Percentiles rank a stretch among this genome's conserved stretches.
These are phyloP conservation scores for Penicillium manginii DNA, from an alignment of 495 filamentous ascomycete species.

Conservation along the genomic window DNA sequence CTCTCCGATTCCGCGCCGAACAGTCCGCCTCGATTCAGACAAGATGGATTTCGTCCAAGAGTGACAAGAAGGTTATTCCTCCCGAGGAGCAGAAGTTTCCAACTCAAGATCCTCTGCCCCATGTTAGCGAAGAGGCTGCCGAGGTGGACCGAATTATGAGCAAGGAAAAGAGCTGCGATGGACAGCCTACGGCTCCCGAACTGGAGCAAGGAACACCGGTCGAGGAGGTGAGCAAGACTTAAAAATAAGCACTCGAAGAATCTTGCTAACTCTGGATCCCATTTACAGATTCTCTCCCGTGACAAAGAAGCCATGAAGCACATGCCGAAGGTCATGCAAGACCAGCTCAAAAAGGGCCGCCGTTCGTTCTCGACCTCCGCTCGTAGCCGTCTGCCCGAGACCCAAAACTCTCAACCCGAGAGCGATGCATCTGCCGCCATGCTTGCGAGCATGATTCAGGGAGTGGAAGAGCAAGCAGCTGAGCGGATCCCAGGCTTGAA, in stretches of 20 bases:
- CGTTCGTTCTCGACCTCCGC: conserved; percentile 64
- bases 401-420: conserved; percentile 16
- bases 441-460: conserved; percentile 44
- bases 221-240: conserved; percentile 56
- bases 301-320: conserved; percentile 65
- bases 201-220: conserved; percentile 68
- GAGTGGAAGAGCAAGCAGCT: conserved; percentile 36
- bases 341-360: conserved; percentile 53
- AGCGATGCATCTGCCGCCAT: conserved; percentile 37
- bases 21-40: conserved; percentile 29
- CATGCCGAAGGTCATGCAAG: conserved; percentile 69
- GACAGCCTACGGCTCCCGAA: conserved; percentile 57
- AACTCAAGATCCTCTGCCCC: conserved; percentile 58
- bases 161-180: conserved; percentile 48
- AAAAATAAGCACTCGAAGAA: not conserved
- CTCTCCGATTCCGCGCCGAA: conserved; percentile 27
- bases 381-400: conserved; percentile 37
- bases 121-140: conserved; percentile 68
- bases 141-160: conserved; percentile 55
- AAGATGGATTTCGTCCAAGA: conserved; percentile 46
- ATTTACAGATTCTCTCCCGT: conserved; percentile 62
- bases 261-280: not conserved
- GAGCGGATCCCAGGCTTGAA: conserved; percentile 62
- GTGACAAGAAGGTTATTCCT: conserved; percentile 45
- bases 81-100: conserved; percentile 49